A percentile compares a stretch with the other conserved stretches of the same genome.
Conservation (phyloP, 1,139 yeast species). For the Taiozyma sp. region DNA sequence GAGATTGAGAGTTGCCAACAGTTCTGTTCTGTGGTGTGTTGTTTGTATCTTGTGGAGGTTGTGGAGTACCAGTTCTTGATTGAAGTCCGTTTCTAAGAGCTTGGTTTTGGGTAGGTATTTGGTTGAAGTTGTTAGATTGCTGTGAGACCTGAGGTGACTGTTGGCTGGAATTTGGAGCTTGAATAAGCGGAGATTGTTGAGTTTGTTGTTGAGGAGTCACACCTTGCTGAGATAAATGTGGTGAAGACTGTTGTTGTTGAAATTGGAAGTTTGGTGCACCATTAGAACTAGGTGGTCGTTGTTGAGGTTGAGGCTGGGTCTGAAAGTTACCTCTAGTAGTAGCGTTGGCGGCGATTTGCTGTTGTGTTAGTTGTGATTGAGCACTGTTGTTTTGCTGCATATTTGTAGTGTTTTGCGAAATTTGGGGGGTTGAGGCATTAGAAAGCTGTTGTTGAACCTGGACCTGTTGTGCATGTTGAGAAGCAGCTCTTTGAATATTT, state of each 20-base stretch:
- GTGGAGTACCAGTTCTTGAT: slow-evolving; percentile 19
- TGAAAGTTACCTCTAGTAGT: slow-evolving; percentile 1
- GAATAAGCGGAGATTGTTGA: slow-evolving; percentile 6
- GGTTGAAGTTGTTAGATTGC: slow-evolving; percentile 13
- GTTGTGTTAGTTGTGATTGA: slow-evolving; percentile 15
- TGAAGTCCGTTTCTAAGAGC: neutral
- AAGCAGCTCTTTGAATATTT: neutral
- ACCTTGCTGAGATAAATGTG: slow-evolving; percentile 7
- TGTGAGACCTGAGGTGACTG: slow-evolving; percentile 3
- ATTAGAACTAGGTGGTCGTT: neutral
- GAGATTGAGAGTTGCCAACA: slow-evolving; percentile 17
- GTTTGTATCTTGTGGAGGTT: slow-evolving; percentile 19
- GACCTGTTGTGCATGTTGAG: slow-evolving; percentile 11
- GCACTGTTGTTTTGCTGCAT: slow-evolving; percentile 1
- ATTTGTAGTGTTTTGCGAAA: neutral
- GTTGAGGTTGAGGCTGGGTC: neutral
- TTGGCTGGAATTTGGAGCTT: slow-evolving; percentile 7
- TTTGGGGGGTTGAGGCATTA: slow-evolving; percentile 2
- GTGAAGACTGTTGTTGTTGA: neutral
- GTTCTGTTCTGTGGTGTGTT: slow-evolving; percentile 14
- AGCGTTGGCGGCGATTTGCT: neutral
- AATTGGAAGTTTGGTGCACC: neutral
- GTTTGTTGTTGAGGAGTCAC: slow-evolving; percentile 6
- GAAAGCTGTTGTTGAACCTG: slow-evolving; percentile 15
- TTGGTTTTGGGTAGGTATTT: neutral